Percentiles rank a stretch among this genome's conserved stretches.
These are phyloP conservation scores for Boletellus ananas DNA, from an alignment of 768 basidiomycete species.

Conservation along the genomic window DNA sequence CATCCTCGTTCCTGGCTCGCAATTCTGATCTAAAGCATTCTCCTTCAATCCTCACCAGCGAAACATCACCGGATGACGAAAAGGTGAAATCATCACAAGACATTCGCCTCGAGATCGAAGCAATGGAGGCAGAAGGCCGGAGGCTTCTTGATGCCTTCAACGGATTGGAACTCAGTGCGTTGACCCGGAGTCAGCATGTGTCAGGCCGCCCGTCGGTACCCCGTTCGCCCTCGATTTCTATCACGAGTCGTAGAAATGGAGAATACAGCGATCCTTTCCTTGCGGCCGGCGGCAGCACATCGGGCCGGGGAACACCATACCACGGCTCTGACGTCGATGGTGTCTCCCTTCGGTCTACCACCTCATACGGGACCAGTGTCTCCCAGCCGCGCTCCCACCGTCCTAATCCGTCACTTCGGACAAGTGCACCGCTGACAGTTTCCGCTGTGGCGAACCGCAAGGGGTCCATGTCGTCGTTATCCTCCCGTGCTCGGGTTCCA, in stretches of 20 bases:
- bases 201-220: conserved; percentile 22
- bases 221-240: conserved; percentile 29
- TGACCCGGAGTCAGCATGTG: conserved; percentile 39
- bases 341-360: conserved; percentile 50
- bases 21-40: conserved; percentile 37
- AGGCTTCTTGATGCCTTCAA: conserved; percentile 77
- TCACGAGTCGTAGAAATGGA: conserved; percentile 23
- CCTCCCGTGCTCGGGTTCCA: conserved; percentile 40
- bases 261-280: conserved; percentile 27
- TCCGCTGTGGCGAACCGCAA: conserved; percentile 44
- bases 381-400: conserved; percentile 47
- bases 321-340: conserved; percentile 43
- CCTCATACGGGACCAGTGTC: conserved; percentile 46
- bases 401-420: conserved; percentile 36
- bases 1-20: conserved; percentile 47
- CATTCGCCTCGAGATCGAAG: conserved; percentile 61
- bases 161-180: conserved; percentile 67
- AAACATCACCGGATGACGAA: conserved; percentile 51
- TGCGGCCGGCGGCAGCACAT: conserved; percentile 20
- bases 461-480: conserved; percentile 58
- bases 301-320: conserved; percentile 30
- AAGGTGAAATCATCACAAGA: conserved; percentile 55
- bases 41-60: conserved; percentile 24
- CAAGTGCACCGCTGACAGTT: conserved; percentile 26
- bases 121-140: conserved; percentile 67